phyloP scores from a whole-genome alignment of 352 stramenopile genomes.

The Phytophthora megakarya region DNA sequence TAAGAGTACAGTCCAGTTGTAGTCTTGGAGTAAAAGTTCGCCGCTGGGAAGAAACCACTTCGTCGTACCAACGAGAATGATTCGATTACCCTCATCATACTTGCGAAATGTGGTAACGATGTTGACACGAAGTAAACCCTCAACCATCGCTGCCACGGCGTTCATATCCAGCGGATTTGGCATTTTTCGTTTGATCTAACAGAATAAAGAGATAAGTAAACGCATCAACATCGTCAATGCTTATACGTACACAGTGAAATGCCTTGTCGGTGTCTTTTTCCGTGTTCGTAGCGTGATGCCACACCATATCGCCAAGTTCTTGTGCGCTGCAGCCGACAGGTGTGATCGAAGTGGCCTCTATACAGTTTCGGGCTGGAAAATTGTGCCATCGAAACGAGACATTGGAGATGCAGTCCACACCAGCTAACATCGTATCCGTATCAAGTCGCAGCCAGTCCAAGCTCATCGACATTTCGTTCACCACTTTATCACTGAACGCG shows the following conservation, averaged over 20 bases:
- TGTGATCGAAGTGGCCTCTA: slow-evolving; percentile 23
- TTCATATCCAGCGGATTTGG: slow-evolving; percentile 23
- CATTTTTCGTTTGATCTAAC: slow-evolving; percentile 1
- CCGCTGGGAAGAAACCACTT: slow-evolving; percentile 28
- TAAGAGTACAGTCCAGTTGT: slow-evolving; percentile 26
- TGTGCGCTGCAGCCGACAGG: slow-evolving; percentile 9
- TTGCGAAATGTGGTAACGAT: slow-evolving; percentile 12
- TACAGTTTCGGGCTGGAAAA: background rate
- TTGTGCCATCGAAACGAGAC: slow-evolving; percentile 8
- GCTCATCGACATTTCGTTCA: slow-evolving; percentile 4
- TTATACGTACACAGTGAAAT: slow-evolving; percentile 19
- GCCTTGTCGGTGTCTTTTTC: slow-evolving; percentile 12
- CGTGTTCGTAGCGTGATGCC: slow-evolving; percentile 5
- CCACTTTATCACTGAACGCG: slow-evolving; percentile 5
- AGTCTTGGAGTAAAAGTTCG: slow-evolving; percentile 24
- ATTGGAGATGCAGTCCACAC: background rate
- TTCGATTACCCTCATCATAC: slow-evolving; percentile 21
- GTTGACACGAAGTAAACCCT: slow-evolving; percentile 5
- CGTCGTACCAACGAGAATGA: slow-evolving; percentile 19
- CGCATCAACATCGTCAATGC: background rate
- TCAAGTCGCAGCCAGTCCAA: slow-evolving; percentile 16
- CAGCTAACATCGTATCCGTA: slow-evolving; percentile 6
- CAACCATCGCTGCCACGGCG: slow-evolving; percentile 7
- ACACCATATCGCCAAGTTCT: slow-evolving; percentile 20
- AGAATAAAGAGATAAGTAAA: background rate